Percentiles rank a stretch among this genome's conserved stretches.
Conservation (phyloP, 495 filamentous ascomycete genomes). For the Penicillium longicatenatum region DNA sequence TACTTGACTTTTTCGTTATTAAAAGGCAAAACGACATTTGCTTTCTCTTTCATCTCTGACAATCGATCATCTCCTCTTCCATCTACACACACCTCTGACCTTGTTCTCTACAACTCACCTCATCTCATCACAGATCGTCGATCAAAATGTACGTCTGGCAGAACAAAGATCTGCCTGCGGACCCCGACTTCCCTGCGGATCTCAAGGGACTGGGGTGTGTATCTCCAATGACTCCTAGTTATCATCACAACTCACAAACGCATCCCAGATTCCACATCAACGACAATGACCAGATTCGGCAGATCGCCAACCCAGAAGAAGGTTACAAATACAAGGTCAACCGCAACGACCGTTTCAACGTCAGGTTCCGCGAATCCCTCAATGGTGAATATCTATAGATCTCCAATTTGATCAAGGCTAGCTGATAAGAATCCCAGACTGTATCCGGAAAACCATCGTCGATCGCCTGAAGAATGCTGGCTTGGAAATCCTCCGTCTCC, state of each 20-base stretch:
- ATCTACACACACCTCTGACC: background rate
- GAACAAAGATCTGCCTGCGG: conserved; percentile 65
- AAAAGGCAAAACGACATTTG: background rate
- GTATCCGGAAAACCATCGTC: conserved; percentile 59
- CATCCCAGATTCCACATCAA: conserved; percentile 68
- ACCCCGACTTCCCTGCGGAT: conserved; percentile 63
- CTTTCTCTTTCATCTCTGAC: conserved; percentile 5
- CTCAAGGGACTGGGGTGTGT: conserved; percentile 70
- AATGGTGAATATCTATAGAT: conserved; percentile 49
- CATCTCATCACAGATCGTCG: background rate
- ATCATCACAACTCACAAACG: background rate
- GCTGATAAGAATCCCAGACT: conserved; percentile 46
- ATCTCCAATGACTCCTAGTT: background rate
- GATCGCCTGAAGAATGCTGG: conserved; percentile 60
- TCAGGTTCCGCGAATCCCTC: conserved; percentile 67
- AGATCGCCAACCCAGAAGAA: conserved; percentile 61
- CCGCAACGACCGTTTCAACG: conserved; percentile 71
- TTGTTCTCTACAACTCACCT: background rate
- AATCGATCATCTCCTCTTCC: conserved; percentile 1
- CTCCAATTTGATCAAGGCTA: background rate
- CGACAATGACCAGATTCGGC: conserved; percentile 68
- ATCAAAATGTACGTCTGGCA: conserved; percentile 67
- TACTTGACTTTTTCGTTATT: background rate
- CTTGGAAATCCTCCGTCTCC: conserved; percentile 58
- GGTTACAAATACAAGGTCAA: conserved; percentile 74